Conservation (phyloP, 2,329 filamentous ascomycete genomes). For the Shiraia sp. region DNA sequence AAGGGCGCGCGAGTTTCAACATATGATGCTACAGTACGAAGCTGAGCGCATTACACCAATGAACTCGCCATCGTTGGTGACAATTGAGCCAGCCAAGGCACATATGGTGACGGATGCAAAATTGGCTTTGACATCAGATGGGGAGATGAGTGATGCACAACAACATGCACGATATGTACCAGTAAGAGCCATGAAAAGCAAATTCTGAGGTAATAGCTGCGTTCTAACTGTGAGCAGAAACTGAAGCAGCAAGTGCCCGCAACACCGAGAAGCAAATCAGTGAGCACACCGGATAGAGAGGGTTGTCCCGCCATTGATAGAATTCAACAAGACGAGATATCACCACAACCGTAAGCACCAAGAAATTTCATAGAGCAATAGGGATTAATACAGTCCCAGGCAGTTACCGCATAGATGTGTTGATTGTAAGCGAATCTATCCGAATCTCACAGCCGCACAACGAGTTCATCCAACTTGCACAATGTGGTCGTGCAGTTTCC, state of each 20-base stretch:
- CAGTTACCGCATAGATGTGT: conserved; percentile 21
- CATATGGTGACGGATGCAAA: conserved; percentile 26
- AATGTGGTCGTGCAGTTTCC: conserved; percentile 34
- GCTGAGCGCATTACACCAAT: conserved; percentile 9
- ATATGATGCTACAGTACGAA: conserved; percentile 10
- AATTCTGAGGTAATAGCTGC: no score
- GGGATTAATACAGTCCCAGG: conserved; percentile 9
- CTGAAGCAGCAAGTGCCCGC: no score
- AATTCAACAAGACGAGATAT: no score
- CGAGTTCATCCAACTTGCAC: conserved; percentile 24
- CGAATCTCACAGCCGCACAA: conserved; percentile 19
- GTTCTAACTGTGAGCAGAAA: no score
- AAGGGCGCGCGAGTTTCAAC: no score
- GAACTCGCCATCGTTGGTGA: conserved; percentile 10
- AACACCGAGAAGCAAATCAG: no score
- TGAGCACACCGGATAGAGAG: no score
- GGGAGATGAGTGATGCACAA: conserved; percentile 8
- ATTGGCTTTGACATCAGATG: conserved; percentile 28
- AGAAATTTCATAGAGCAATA: no score
- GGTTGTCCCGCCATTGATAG: no score
- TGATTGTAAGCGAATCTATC: conserved; percentile 26
- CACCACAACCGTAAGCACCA: no score
- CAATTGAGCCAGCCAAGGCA: conserved; percentile 24
- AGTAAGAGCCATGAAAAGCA: no score
- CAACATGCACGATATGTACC: not conserved